A percentile compares a stretch with the other conserved stretches of the same genome.
These are phyloP conservation scores for Colletotrichum destructivum DNA, from an alignment of 2,329 filamentous ascomycete genomes.

Conservation along the genomic window DNA sequence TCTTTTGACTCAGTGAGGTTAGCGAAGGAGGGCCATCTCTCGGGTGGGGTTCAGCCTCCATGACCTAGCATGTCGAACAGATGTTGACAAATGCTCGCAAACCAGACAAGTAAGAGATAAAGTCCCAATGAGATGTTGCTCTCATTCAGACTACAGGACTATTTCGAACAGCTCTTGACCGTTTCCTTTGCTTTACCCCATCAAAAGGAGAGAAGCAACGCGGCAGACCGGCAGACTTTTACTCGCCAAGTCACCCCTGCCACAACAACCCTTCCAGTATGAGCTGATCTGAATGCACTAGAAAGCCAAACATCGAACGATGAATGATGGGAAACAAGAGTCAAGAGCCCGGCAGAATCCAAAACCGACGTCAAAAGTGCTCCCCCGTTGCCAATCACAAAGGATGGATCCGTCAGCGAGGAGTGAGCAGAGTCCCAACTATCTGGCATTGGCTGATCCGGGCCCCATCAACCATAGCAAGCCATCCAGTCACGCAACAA, in stretches of 20 bases:
- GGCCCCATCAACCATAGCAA: background rate
- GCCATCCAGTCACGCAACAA: background rate
- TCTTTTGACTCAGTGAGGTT: no score
- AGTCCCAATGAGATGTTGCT: no score
- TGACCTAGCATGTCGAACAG: no score
- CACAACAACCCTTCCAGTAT: background rate
- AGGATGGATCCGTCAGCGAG: slow-evolving; percentile 20
- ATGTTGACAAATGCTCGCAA: no score
- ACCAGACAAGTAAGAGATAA: no score
- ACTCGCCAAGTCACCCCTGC: background rate
- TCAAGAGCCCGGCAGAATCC: background rate
- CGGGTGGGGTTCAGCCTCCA: no score
- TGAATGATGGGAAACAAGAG: background rate
- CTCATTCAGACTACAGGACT: no score
- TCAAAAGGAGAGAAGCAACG: no score
- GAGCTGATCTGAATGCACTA: background rate
- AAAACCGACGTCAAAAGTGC: background rate
- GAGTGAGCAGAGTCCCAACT: background rate
- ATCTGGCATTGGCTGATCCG: background rate
- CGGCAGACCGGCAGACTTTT: no score
- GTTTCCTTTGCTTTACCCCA: no score
- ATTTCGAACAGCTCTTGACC: no score
- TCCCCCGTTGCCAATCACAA: background rate
- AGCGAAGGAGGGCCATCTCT: no score
- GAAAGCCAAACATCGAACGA: background rate